phyloP scores from a whole-genome alignment of 495 filamentous ascomycete genomes.

The Neurospora tetraspora region DNA sequence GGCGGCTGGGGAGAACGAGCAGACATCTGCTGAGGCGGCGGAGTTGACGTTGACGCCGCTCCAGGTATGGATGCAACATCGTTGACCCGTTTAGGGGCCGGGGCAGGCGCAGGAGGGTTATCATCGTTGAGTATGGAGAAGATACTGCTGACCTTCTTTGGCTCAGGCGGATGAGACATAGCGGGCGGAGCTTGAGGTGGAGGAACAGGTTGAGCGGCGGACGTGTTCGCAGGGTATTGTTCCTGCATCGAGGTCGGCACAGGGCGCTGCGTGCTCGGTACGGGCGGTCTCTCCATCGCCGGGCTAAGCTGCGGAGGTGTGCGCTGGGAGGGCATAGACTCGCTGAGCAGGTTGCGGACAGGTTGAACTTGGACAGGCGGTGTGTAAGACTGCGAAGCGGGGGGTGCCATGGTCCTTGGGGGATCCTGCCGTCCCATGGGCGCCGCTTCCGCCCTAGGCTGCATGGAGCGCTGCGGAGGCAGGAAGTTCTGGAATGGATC shows the following conservation, averaged over 20 bases:
- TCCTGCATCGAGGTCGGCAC: conserved; percentile 26
- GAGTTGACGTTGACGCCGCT: conserved; percentile 31
- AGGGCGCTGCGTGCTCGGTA: conserved; percentile 23
- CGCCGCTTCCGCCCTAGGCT: conserved; percentile 27
- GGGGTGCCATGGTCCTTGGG: conserved; percentile 23
- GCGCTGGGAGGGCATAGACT: conserved; percentile 19
- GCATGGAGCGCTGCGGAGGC: conserved; percentile 18
- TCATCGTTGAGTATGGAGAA: conserved; percentile 43
- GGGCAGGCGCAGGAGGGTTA: conserved; percentile 29
- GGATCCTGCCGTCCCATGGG: conserved; percentile 34
- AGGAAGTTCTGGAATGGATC: conserved; percentile 21
- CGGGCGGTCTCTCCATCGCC: conserved; percentile 13
- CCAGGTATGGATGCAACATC: conserved; percentile 23
- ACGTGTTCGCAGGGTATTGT: conserved; percentile 21
- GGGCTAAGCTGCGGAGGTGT: conserved; percentile 14
- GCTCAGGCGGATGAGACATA: conserved; percentile 24
- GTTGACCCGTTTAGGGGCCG: conserved; percentile 27
- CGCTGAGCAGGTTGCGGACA: conserved; percentile 21
- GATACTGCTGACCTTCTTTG: conserved; percentile 36
- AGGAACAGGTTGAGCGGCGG: conserved; percentile 23
- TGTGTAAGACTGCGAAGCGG: conserved; percentile 22
- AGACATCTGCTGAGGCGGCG: conserved; percentile 31
- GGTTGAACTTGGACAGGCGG: conserved; percentile 22
- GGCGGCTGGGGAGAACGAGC: conserved; percentile 26
- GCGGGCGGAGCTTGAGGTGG: conserved; percentile 20